Evolutionary conservation across 257 asterid genomes (phyloP).

Genomic region (Salvia splendens): DNA sequence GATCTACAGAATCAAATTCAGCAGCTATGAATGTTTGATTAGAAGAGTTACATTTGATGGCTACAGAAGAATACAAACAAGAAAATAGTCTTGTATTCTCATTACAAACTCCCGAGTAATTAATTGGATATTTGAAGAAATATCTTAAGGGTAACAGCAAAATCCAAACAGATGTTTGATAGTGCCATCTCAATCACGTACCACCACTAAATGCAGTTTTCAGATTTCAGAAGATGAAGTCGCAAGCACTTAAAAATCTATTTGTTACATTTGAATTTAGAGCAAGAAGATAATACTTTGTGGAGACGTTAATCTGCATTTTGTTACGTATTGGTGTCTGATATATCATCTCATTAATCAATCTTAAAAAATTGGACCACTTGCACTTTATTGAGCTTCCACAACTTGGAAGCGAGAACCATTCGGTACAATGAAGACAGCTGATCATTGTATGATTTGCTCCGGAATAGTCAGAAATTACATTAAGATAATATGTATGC

Average conservation of each 20-base stretch:
- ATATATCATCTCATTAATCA: background rate
- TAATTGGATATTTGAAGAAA: background rate
- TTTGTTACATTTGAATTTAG: background rate
- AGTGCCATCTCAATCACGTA: background rate
- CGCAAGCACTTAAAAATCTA: background rate
- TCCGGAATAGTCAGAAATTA: constrained; percentile 1
- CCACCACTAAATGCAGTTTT: background rate
- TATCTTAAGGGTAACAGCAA: background rate
- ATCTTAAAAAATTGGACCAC: background rate
- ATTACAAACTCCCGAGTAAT: background rate
- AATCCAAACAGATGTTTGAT: background rate
- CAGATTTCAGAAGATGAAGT: background rate
- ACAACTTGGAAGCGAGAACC: constrained; percentile 8
- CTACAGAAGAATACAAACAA: background rate
- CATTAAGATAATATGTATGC: background rate
- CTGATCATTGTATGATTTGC: constrained; percentile 15
- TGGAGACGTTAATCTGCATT: background rate
- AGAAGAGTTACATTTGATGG: no score
- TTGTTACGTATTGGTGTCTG: background rate
- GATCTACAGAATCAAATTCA: no score
- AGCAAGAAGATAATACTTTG: background rate
- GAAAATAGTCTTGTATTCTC: background rate
- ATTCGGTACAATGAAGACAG: constrained; percentile 12
- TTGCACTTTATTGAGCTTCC: constrained; percentile 2
- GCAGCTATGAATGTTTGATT: background rate